Percentiles rank a stretch among this genome's conserved stretches.
These are phyloP conservation scores for Panellus pusillus DNA, from an alignment of 768 basidiomycete genomes.

Conservation along the genomic window DNA sequence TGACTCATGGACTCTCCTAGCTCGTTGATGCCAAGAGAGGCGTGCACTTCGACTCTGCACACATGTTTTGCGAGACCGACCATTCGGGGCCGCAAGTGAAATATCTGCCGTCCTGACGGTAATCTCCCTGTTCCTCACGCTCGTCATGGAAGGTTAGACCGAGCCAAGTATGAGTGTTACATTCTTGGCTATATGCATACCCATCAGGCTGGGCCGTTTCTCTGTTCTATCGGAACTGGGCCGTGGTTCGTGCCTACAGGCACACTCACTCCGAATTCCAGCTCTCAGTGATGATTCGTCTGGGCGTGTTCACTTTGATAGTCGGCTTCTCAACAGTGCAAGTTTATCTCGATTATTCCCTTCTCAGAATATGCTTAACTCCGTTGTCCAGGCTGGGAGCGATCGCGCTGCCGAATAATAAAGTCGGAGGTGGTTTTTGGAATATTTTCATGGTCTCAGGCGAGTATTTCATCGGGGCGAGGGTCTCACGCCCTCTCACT, in stretches of 20 bases:
- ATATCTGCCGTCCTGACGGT: slow-evolving; percentile 5
- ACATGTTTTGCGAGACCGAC: slow-evolving; percentile 10
- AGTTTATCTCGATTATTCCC: neutral
- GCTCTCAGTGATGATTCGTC: too few species aligned
- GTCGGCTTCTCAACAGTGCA: slow-evolving; percentile 7
- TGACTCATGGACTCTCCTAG: slow-evolving; percentile 5
- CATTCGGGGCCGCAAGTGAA: slow-evolving; percentile 4
- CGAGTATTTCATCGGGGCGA: neutral
- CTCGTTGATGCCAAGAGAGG: slow-evolving; percentile 1
- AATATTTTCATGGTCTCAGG: too few species aligned
- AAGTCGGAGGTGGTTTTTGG: too few species aligned
- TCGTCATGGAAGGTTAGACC: too few species aligned
- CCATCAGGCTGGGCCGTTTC: slow-evolving; percentile 11
- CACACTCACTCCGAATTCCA: slow-evolving; percentile 7
- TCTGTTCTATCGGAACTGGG: slow-evolving; percentile 8
- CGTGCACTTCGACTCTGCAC: slow-evolving; percentile 5
- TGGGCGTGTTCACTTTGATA: too few species aligned
- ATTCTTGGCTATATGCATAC: too few species aligned
- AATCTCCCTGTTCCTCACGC: slow-evolving; percentile 6
- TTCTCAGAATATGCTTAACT: neutral
- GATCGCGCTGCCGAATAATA: slow-evolving; percentile 1
- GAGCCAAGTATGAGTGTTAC: too few species aligned
- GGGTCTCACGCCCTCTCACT: neutral
- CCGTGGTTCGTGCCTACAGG: neutral
- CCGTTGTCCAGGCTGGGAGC: neutral